Base-by-base conservation (phyloP, 768 basidiomycete genomes). In the Psilocybe sp. region DNA sequence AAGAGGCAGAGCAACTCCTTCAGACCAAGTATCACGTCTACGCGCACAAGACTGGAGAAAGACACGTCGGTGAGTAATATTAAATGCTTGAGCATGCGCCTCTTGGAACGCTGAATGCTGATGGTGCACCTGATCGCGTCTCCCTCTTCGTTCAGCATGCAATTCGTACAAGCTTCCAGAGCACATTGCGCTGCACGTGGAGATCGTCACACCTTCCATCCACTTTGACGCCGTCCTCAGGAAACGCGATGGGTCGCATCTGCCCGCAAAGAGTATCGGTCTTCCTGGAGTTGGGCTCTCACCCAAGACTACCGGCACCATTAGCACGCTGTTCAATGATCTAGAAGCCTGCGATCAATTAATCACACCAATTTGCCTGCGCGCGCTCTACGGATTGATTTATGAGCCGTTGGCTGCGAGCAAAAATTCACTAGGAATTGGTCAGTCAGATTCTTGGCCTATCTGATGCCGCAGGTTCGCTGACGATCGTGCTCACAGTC, bases 1-100 rank as follows among this genome's bases (percentile, higher is more conserved):
- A 64, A 28, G 73, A 75, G 51, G 70, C 70, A 0, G 75, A 78
- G 55, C 38, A 51, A 12, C 65, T 78, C n/a, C 57, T 78, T 18
- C 57, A 63, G n/a, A 71, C 75, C 4, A 60, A 74, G 51, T 78
- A 78, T 58, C 60, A 72, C 49, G 69, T 78, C 7, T 78, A 69
- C 53, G 57, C 58, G 42, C 73, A 75, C 52, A 57, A 60, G 28
- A 55, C 41, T 8, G 74, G 73, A 18, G 57, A 61, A 37, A 55
- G 69, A 52, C 72, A 73, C 46, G 50, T 73, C 44, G 73, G 74
- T 74, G 44, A 14, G 70, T 63, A 6, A 31, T 40, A 11, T 19
- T 28, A 34, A 36, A 41, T 40, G 39, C 46, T 20, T 46, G 40
- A 7, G 12, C 35, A 46, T 23, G 36, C 18, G 18, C 11, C 5